Evolutionary conservation across 1,284 basidiomycete genomes (phyloP).

Genomic region (Sporisorium iseilematis-ciliati): DNA sequence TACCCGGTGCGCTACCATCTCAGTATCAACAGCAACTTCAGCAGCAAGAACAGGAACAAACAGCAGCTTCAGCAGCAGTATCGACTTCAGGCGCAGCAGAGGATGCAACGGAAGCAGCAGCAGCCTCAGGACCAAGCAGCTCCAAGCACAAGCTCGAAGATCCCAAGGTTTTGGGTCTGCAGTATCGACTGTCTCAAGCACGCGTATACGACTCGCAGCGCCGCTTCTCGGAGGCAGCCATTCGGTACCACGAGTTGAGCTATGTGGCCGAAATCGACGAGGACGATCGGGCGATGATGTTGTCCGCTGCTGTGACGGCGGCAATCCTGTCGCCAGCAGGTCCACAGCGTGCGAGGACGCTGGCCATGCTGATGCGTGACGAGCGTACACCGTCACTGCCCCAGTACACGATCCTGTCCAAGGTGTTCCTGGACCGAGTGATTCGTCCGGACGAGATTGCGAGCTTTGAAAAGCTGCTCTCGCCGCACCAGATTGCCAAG

Average conservation of each 20-base stretch:
- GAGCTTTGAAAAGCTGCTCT: conserved; percentile 87
- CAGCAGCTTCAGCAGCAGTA: conserved; percentile 1
- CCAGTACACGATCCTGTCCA: conserved; percentile 89
- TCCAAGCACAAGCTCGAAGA: conserved; percentile 38
- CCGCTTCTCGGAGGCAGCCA: conserved; percentile 94
- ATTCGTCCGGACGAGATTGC: conserved; percentile 88
- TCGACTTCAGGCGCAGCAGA: not conserved
- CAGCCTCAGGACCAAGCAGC: conserved; percentile 1
- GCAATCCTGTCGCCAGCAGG: conserved; percentile 97
- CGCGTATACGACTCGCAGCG: conserved; percentile 90
- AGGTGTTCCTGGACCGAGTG: conserved; percentile 98
- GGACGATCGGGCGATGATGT: conserved; percentile 52
- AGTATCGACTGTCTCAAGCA: conserved; percentile 74
- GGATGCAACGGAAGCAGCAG: not conserved
- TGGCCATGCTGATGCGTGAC: conserved; percentile 92
- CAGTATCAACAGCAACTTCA: conserved; percentile 30
- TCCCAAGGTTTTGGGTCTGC: conserved; percentile 48
- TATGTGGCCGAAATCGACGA: conserved; percentile 57
- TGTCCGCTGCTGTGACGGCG: conserved; percentile 88
- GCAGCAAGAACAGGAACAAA: conserved; percentile 8
- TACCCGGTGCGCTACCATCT: conserved; percentile 52
- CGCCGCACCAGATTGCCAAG: conserved; percentile 90
- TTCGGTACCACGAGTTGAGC: conserved; percentile 87
- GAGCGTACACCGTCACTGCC: conserved; percentile 84
- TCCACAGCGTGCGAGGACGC: conserved; percentile 89